phyloP scores from a whole-genome alignment of 73 alveolate genomes.

The Effrenium voratum region DNA sequence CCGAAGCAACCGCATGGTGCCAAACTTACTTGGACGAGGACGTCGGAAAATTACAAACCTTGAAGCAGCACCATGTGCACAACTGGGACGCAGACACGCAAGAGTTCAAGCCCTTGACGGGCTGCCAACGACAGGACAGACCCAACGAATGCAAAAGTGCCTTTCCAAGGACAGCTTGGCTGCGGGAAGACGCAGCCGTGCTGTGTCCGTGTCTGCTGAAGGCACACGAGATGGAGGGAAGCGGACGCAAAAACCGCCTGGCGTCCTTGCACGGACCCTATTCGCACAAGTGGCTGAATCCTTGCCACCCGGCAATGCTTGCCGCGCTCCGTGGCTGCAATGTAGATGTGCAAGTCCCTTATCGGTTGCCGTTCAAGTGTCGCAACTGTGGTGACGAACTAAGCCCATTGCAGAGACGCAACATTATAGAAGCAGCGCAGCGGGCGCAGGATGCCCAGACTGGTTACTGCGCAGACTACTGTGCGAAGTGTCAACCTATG shows the following conservation, averaged over 20 bases:
- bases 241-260: neutral
- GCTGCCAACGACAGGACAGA: neutral
- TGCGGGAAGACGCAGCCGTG: neutral
- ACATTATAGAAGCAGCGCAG: neutral
- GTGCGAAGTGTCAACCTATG: neutral
- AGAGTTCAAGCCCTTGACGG: neutral
- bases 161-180: neutral
- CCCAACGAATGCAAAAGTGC: neutral
- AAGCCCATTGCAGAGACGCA: neutral
- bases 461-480: slow-evolving; percentile 18
- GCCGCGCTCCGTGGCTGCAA: neutral
- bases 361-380: neutral
- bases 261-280: neutral
- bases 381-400: neutral
- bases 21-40: neutral
- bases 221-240: neutral
- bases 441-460: slow-evolving; percentile 14
- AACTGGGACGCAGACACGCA: neutral
- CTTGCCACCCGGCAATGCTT: neutral
- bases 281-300: neutral
- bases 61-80: slow-evolving; percentile 49
- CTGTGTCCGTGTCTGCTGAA: neutral
- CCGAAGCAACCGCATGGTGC: neutral
- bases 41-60: neutral
- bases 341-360: neutral